Conservation (phyloP, 2,329 filamentous ascomycete species). For the Aspergillus floridensis region DNA sequence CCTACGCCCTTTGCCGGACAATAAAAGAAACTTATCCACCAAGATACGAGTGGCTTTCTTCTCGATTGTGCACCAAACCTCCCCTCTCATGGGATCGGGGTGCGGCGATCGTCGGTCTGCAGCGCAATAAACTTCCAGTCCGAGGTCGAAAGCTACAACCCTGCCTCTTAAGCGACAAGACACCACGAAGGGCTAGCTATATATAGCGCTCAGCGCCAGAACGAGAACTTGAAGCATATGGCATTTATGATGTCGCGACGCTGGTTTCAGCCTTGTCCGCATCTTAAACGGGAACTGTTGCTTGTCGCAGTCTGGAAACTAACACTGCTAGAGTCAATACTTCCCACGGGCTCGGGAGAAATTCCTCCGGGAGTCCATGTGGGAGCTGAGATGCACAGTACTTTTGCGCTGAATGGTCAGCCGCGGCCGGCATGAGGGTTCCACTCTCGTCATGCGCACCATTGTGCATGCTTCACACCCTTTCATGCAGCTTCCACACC, state of each 20-base stretch:
- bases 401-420: slow-evolving; percentile 11
- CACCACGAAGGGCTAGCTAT: background rate
- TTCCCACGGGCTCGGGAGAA: background rate
- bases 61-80: background rate
- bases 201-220: background rate
- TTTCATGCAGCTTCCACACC: background rate
- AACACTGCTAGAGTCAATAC: background rate
- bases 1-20: slow-evolving; percentile 2
- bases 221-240: background rate
- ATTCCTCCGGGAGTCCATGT: background rate
- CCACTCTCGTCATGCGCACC: slow-evolving; percentile 17
- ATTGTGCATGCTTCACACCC: slow-evolving; percentile 11
- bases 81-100: background rate
- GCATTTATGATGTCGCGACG: background rate
- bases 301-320: background rate
- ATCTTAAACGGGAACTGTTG: background rate
- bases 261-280: slow-evolving; percentile 4
- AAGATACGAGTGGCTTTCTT: background rate
- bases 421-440: slow-evolving; percentile 15
- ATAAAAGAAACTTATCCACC: background rate
- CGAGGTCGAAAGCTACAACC: background rate
- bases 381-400: background rate
- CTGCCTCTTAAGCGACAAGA: background rate
- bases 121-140: background rate
- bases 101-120: background rate